Percentiles rank a stretch among this genome's conserved stretches.
Evolutionary conservation across 2,329 filamentous ascomycete genomes (phyloP).

Genomic region (Ambrosiella xylebori): DNA sequence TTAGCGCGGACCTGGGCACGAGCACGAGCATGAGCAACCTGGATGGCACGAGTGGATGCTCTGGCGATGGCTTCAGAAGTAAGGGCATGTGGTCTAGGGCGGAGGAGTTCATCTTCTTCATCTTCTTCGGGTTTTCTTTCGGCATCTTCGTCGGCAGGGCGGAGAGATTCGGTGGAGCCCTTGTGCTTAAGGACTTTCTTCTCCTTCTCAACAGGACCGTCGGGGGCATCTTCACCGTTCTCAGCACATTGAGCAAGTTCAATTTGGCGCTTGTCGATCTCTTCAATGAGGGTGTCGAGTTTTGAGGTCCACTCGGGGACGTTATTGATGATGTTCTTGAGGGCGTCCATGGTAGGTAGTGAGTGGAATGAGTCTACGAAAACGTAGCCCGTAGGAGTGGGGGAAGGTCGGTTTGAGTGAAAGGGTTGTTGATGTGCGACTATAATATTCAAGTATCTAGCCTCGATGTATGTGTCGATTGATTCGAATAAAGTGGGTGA

Average conservation of each 20-base stretch:
- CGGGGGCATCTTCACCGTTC: constrained; percentile 13
- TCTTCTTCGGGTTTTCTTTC: constrained; percentile 5
- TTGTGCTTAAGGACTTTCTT: constrained; percentile 30
- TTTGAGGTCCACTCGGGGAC: constrained; percentile 43
- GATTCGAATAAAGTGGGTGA: not conserved
- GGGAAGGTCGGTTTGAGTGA: not conserved
- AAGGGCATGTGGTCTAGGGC: not conserved
- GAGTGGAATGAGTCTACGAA: not conserved
- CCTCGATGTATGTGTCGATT: no score
- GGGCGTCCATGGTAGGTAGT: constrained; percentile 32
- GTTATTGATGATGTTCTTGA: constrained; percentile 36
- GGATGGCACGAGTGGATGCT: constrained; percentile 28
- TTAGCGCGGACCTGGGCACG: constrained; percentile 32
- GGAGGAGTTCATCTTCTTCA: constrained; percentile 13
- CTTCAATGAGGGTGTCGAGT: constrained; percentile 40
- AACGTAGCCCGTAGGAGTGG: not conserved
- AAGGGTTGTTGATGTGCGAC: not conserved
- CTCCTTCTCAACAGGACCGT: constrained; percentile 1
- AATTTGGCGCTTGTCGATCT: constrained; percentile 43
- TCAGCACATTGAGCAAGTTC: constrained; percentile 36
- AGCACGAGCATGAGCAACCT: constrained; percentile 28
- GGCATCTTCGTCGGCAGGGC: constrained; percentile 28
- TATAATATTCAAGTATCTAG: no score
- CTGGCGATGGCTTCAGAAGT: constrained; percentile 21
- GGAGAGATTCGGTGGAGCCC: constrained; percentile 37